Conservation (phyloP, 1,139 yeast genomes). For the Geotrichum macrosporum region DNA sequence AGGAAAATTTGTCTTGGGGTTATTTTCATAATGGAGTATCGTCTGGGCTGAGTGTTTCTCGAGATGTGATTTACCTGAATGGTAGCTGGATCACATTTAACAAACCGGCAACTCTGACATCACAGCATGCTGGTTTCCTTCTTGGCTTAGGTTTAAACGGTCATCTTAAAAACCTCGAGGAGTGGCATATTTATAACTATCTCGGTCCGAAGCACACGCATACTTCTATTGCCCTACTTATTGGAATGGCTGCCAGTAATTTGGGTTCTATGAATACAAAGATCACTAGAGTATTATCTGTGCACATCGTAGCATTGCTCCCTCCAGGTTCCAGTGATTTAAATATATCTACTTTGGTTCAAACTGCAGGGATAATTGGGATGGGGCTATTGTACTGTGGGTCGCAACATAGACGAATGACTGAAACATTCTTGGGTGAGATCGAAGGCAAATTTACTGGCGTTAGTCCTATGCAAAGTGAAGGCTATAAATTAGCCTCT, state of each 20-base stretch:
- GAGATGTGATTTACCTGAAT: constrained; percentile 63
- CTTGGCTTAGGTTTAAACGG: constrained; percentile 91
- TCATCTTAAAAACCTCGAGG: constrained; percentile 75
- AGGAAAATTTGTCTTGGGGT: constrained; percentile 68
- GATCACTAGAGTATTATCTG: constrained; percentile 83
- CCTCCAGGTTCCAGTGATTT: constrained; percentile 90
- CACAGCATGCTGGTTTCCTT: constrained; percentile 94
- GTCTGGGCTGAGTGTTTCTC: constrained; percentile 73
- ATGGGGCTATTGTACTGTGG: constrained; percentile 78
- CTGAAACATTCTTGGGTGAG: constrained; percentile 57
- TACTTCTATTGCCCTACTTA: constrained; percentile 78
- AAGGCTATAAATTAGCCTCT: constrained; percentile 82
- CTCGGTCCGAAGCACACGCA: constrained; percentile 83
- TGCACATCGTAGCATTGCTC: constrained; percentile 85
- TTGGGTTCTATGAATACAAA: constrained; percentile 81
- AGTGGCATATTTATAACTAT: constrained; percentile 95
- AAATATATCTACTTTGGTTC: constrained; percentile 78
- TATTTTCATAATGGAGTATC: constrained; percentile 90
- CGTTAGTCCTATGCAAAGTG: constrained; percentile 40
- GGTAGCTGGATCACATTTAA: constrained; percentile 94
- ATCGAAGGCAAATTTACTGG: constrained; percentile 25
- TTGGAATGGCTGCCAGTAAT: constrained; percentile 92
- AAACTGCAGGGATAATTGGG: constrained; percentile 88
- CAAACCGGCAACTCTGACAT: constrained; percentile 62
- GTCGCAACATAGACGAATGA: constrained; percentile 82